These are phyloP conservation scores for Suhomyces anneliseae DNA, from an alignment of 1,139 yeast genomes.

Conservation along the genomic window DNA sequence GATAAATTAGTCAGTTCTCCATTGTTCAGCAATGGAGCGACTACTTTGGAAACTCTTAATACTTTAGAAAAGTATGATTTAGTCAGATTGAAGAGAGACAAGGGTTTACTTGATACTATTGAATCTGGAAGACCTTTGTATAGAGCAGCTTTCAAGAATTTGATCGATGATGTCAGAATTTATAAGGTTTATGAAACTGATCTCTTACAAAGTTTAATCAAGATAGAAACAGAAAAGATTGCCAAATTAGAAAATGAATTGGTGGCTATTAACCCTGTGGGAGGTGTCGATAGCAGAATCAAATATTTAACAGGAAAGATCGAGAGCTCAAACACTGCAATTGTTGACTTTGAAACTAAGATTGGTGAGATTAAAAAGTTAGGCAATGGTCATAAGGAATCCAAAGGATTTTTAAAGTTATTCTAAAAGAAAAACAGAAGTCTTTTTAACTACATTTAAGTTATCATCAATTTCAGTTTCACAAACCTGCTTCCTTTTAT, in stretches of 20 bases:
- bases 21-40: constrained; percentile 61
- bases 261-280: constrained; percentile 49
- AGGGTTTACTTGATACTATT: constrained; percentile 69
- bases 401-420: constrained; percentile 14
- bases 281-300: constrained; percentile 59
- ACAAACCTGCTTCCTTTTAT: too few relatives aligned
- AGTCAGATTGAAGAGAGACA: constrained; percentile 64
- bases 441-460: too few relatives aligned
- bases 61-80: constrained; percentile 81
- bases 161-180: constrained; percentile 58
- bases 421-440: neutral
- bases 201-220: constrained; percentile 53
- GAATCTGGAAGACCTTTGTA: constrained; percentile 83
- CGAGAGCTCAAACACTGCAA: constrained; percentile 50
- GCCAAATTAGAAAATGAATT: constrained; percentile 70
- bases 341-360: constrained; percentile 41
- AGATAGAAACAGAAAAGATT: constrained; percentile 65
- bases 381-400: constrained; percentile 4
- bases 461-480: too few relatives aligned
- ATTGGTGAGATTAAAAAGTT: constrained; percentile 20
- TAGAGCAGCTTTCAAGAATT: constrained; percentile 72
- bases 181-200: constrained; percentile 65
- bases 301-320: constrained; percentile 68
- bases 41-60: constrained; percentile 50
- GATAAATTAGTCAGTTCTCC: constrained; percentile 59